Percentiles rank a stretch among this genome's conserved stretches.
Evolutionary conservation across 495 filamentous ascomycete species (phyloP).

Genomic region (Aspergillus sparsus): DNA sequence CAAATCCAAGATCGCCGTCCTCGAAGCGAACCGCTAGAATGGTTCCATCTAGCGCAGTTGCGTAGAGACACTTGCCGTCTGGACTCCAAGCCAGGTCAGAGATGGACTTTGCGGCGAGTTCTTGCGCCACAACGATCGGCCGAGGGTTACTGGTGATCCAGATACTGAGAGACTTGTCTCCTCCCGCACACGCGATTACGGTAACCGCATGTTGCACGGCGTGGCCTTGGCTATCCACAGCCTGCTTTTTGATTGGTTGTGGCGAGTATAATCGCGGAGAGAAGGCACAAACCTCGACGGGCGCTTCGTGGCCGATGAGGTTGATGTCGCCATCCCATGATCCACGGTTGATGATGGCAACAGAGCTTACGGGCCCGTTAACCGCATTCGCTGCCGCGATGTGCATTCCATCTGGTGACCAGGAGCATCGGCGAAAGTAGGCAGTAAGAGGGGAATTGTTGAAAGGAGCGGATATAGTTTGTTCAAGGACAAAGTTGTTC

Average conservation of each 20-base stretch:
- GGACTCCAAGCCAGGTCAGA: conserved; percentile 95
- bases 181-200: conserved; percentile 93
- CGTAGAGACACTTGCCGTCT: conserved; percentile 82
- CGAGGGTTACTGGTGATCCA: conserved; percentile 96
- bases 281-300: conserved; percentile 96
- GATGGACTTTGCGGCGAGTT: conserved; percentile 84
- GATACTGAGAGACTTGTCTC: conserved; percentile 91
- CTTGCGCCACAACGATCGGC: conserved; percentile 84
- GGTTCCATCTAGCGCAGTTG: conserved; percentile 83
- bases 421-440: conserved; percentile 94
- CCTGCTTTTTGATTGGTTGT: conserved; percentile 55
- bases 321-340: conserved; percentile 97
- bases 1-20: conserved; percentile 70
- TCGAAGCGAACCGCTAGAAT: conserved; percentile 77
- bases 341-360: conserved; percentile 90
- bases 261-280: conserved; percentile 87
- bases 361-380: conserved; percentile 95
- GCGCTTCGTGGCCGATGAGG: conserved; percentile 93
- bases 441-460: conserved; percentile 86
- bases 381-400: conserved; percentile 96
- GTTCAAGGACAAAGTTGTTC: conserved; percentile 91
- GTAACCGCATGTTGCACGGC: conserved; percentile 64
- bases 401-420: conserved; percentile 95
- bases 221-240: conserved; percentile 40
- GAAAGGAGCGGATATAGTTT: conserved; percentile 82